phyloP scores from a whole-genome alignment of 225 moss, liverwort and hornwort species.

The Bryoerythrophyllum caledonicum region DNA sequence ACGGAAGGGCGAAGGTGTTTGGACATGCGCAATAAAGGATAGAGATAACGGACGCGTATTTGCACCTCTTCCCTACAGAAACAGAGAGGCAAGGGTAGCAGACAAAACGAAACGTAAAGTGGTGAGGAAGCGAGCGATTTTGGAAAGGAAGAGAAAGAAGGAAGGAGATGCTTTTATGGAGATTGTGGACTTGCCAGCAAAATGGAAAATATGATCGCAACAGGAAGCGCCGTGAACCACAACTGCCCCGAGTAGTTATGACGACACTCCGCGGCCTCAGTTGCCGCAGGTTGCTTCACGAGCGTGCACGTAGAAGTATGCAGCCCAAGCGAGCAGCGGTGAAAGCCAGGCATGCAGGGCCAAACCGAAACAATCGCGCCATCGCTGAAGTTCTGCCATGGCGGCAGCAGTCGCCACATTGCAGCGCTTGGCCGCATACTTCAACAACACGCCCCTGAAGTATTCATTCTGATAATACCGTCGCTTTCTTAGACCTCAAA shows the following conservation, averaged over 20 bases:
- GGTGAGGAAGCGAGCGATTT: neutral
- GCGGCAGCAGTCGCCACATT: slow-evolving; percentile 41
- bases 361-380: slow-evolving; percentile 28
- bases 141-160: neutral
- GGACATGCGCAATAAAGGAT: neutral
- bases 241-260: slow-evolving; percentile 26
- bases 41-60: neutral
- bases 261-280: slow-evolving; percentile 25
- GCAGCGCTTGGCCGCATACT: slow-evolving; percentile 29
- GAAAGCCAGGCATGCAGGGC: slow-evolving; percentile 33
- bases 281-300: slow-evolving; percentile 17
- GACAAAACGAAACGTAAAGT: neutral
- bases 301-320: slow-evolving; percentile 27
- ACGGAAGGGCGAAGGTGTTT: neutral
- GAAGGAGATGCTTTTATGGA: neutral
- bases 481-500: slow-evolving; percentile 3
- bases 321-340: slow-evolving; percentile 37
- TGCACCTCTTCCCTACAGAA: neutral
- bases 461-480: slow-evolving; percentile 16
- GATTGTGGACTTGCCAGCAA: slow-evolving; percentile 34
- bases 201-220: slow-evolving; percentile 31
- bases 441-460: slow-evolving; percentile 7
- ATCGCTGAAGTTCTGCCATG: slow-evolving; percentile 30
- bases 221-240: slow-evolving; percentile 31
- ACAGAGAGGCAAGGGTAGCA: slow-evolving; percentile 4